Evolutionary conservation across 192 early-diverging fungal genomes (phyloP).

Genomic region (Backusella westeae): DNA sequence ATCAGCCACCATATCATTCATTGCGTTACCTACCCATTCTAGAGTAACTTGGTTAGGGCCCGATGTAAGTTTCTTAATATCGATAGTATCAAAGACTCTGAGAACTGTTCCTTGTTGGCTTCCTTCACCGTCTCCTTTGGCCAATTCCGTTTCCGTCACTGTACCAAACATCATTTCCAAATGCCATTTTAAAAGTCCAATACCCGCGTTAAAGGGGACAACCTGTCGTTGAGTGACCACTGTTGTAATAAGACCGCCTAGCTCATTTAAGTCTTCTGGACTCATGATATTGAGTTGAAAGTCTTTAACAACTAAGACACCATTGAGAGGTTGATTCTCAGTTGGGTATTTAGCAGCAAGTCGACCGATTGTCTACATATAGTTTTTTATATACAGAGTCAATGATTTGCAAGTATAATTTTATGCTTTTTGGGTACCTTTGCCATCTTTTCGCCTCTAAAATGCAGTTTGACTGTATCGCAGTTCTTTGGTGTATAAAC

Average conservation of each 20-base stretch:
- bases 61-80: constrained; percentile 58
- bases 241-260: constrained; percentile 69
- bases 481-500: constrained; percentile 90
- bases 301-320: constrained; percentile 86
- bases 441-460: constrained; percentile 93
- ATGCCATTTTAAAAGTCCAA: constrained; percentile 83
- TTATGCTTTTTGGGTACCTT: constrained; percentile 50
- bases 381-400: not conserved
- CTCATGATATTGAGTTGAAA: constrained; percentile 88
- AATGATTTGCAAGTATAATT: not conserved
- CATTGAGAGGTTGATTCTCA: constrained; percentile 64
- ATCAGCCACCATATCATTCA: constrained; percentile 97
- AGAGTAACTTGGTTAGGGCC: constrained; percentile 66
- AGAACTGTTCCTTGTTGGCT: constrained; percentile 30
- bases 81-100: constrained; percentile 73
- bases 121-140: constrained; percentile 9
- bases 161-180: constrained; percentile 94
- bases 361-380: constrained; percentile 69
- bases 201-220: constrained; percentile 74
- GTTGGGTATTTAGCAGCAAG: constrained; percentile 76
- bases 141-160: constrained; percentile 46
- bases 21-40: constrained; percentile 88
- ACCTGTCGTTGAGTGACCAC: constrained; percentile 75
- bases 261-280: constrained; percentile 77
- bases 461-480: constrained; percentile 86